Evolutionary conservation across 768 basidiomycete species (phyloP).

Genomic region (Hygrocybe coccinea): DNA sequence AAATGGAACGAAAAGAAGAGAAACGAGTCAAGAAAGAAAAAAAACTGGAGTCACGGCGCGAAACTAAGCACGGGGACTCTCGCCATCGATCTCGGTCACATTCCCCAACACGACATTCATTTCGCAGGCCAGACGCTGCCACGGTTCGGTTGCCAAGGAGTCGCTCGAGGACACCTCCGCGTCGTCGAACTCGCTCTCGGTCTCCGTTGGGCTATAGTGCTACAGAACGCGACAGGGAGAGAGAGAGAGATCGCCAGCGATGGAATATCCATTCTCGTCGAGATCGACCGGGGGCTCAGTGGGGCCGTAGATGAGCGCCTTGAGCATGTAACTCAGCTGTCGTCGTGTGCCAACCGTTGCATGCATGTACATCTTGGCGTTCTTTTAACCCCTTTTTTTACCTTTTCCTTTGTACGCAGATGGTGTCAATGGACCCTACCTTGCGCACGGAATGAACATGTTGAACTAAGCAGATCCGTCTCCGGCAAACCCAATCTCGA

Average conservation of each 20-base stretch:
- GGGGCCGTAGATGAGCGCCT: background rate
- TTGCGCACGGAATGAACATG: no score
- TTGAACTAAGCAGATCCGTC: no score
- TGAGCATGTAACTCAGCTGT: no score
- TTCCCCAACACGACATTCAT: conserved; percentile 26
- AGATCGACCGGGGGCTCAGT: conserved; percentile 17
- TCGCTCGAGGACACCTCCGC: conserved; percentile 18
- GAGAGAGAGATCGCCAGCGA: conserved; percentile 45
- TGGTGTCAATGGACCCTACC: no score
- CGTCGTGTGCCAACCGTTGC: no score
- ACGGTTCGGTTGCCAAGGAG: conserved; percentile 30
- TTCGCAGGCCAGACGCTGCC: conserved; percentile 13
- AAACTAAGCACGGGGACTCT: conserved; percentile 23
- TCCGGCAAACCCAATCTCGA: no score
- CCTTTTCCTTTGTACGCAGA: background rate
- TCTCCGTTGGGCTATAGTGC: conserved; percentile 28
- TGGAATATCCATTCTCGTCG: conserved; percentile 49
- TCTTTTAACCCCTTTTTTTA: background rate
- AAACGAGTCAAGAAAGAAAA: conserved; percentile 54
- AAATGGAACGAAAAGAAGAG: conserved; percentile 55
- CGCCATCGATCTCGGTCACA: conserved; percentile 33
- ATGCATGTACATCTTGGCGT: background rate
- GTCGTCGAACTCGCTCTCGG: conserved; percentile 19
- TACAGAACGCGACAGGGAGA: conserved; percentile 30
- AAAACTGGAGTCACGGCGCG: conserved; percentile 35